Conservation (phyloP, 257 asterid species). For the Salvia miltiorrhiza region DNA sequence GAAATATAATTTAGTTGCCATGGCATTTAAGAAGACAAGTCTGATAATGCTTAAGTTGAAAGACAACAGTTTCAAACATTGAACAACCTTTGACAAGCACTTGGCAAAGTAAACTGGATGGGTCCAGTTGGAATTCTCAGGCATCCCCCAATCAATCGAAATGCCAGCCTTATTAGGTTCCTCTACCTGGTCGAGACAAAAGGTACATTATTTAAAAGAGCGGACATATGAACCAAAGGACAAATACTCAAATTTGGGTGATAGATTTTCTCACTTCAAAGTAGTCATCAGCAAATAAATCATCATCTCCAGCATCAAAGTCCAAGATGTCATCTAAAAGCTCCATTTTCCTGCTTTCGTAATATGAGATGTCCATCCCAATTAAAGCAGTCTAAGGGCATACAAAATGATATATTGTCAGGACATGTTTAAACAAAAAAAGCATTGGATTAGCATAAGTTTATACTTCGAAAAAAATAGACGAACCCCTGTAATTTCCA, state of each 20-base stretch:
- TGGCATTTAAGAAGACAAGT: not conserved
- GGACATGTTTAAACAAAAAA: slow-evolving; percentile 4
- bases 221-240: not conserved
- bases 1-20: not conserved
- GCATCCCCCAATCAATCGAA: slow-evolving; percentile 59
- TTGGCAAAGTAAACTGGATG: slow-evolving; percentile 80
- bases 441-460: not conserved
- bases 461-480: not conserved
- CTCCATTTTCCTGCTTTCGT: slow-evolving; percentile 52
- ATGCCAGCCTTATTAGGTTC: slow-evolving; percentile 38
- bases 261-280: slow-evolving; percentile 44
- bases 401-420: slow-evolving; percentile 22
- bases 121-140: slow-evolving; percentile 42
- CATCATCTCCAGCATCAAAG: slow-evolving; percentile 42
- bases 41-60: slow-evolving; percentile 10
- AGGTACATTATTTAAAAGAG: slow-evolving; percentile 1
- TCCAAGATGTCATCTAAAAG: slow-evolving; percentile 38
- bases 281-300: slow-evolving; percentile 39
- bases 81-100: slow-evolving; percentile 68
- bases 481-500: not conserved
- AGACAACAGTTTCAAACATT: not conserved
- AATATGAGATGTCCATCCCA: slow-evolving; percentile 67
- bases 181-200: slow-evolving; percentile 41
- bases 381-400: slow-evolving; percentile 57
- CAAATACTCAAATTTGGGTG: not conserved